Conservation (phyloP, 163 green algal genomes). For the Chloromonas sp. region DNA sequence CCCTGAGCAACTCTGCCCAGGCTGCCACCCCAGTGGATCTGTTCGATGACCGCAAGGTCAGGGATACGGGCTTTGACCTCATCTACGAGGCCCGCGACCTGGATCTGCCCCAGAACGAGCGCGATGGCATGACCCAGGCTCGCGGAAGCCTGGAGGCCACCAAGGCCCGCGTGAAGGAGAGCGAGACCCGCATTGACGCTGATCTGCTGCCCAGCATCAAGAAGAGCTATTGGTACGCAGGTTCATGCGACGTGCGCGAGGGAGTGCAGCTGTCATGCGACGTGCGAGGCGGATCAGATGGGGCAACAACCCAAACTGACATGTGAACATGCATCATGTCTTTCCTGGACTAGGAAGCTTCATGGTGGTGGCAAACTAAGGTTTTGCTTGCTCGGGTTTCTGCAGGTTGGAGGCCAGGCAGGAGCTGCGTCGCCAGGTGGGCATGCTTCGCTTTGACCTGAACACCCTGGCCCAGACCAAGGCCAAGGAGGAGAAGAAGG, state of each 20-base stretch:
- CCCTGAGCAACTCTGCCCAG: conserved; percentile 21
- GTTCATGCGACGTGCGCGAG: too few species aligned
- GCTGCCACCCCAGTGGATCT: conserved; percentile 59
- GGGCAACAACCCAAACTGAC: too few species aligned
- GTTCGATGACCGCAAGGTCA: conserved; percentile 70
- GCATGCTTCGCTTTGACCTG: conserved; percentile 83
- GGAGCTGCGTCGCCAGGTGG: conserved; percentile 80
- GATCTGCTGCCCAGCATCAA: conserved; percentile 56
- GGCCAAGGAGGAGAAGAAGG: conserved; percentile 74
- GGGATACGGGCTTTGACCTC: conserved; percentile 70
- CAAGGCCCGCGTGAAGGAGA: conserved; percentile 57
- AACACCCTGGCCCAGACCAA: conserved; percentile 58
- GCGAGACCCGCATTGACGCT: conserved; percentile 64
- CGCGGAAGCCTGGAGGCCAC: conserved; percentile 49
- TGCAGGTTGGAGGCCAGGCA: conserved; percentile 73
- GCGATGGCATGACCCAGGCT: conserved; percentile 73
- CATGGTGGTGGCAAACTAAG: too few species aligned
- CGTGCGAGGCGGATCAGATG: too few species aligned
- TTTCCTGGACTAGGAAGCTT: too few species aligned
- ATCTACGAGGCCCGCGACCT: conserved; percentile 83
- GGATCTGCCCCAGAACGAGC: conserved; percentile 59
- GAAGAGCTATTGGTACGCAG: conserved; percentile 83
- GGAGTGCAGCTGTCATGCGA: too few species aligned
- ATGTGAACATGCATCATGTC: too few species aligned
- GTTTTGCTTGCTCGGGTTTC: too few species aligned